Conservation (phyloP, 2,329 filamentous ascomycete species). For the Samsoniella hepiali region DNA sequence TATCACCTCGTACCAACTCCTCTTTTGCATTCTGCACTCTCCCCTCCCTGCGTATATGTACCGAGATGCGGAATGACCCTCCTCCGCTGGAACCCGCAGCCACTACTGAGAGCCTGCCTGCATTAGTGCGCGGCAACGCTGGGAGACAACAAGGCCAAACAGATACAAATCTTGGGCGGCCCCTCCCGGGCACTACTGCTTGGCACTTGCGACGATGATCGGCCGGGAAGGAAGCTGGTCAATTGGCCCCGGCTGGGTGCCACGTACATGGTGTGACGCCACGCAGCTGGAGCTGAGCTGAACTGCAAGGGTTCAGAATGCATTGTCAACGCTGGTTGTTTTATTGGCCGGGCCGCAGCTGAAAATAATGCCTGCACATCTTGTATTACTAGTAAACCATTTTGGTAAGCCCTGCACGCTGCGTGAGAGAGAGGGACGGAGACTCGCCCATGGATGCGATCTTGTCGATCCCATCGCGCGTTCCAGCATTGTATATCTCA, state of each 20-base stretch:
- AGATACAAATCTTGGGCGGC: background rate
- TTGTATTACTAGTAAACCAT: background rate
- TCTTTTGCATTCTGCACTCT: background rate
- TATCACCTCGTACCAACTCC: background rate
- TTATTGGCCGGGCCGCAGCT: constrained; percentile 2
- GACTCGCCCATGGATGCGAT: too few species aligned
- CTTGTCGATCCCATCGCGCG: too few species aligned
- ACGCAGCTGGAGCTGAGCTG: constrained; percentile 7
- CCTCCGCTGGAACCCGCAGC: background rate
- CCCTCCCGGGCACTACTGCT: background rate
- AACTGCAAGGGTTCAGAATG: constrained; percentile 4
- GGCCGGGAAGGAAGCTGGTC: background rate
- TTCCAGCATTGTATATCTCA: too few species aligned
- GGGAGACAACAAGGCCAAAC: background rate
- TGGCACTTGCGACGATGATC: constrained; percentile 3
- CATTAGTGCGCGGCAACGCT: constrained; percentile 10
- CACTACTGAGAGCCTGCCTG: background rate
- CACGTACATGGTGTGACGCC: constrained; percentile 10
- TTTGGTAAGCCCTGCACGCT: background rate
- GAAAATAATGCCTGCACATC: background rate
- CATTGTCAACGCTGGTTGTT: constrained; percentile 5
- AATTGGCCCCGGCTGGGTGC: background rate
- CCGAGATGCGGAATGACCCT: background rate
- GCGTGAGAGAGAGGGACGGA: too few species aligned
- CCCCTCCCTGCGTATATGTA: background rate